Conservation (phyloP, 345 rosid genomes). For the Linum trigynum region DNA sequence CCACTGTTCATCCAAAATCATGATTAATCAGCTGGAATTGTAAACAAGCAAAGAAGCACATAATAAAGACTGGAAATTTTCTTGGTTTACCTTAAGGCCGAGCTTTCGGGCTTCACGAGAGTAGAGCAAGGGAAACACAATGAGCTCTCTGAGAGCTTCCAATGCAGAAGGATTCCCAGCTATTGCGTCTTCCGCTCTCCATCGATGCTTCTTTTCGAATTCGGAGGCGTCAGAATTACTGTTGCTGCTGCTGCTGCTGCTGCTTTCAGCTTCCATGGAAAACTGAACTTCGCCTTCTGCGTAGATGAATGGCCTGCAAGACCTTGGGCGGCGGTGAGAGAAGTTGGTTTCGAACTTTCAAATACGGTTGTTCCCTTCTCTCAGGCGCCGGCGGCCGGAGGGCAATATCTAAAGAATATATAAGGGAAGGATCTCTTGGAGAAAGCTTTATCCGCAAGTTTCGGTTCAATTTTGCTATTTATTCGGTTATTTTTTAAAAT, state of each 20-base stretch:
- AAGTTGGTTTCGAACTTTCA: no score
- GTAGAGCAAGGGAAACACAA: constrained; percentile 63
- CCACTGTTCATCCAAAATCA: constrained; percentile 42
- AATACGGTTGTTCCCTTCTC: no score
- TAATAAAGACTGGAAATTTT: neutral
- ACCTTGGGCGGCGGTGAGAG: no score
- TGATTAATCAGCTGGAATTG: neutral
- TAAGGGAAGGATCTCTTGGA: no score
- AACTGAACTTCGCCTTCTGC: no score
- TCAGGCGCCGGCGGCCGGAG: no score
- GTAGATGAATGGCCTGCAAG: no score
- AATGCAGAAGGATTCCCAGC: constrained; percentile 74
- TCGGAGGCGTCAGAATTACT: neutral
- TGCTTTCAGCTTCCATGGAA: constrained; percentile 4
- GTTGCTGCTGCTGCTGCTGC: neutral
- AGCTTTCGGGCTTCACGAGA: constrained; percentile 57
- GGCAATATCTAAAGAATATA: no score
- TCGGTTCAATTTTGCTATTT: no score
- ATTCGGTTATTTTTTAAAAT: no score
- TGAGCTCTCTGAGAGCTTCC: constrained; percentile 77
- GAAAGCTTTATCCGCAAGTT: no score
- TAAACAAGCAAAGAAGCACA: neutral
- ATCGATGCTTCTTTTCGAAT: neutral
- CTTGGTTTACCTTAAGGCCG: constrained; percentile 54
- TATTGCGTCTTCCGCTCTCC: constrained; percentile 60